These are phyloP conservation scores for Ceratopteris richardii DNA, from an alignment of 75 land plant genomes.

Conservation along the genomic window DNA sequence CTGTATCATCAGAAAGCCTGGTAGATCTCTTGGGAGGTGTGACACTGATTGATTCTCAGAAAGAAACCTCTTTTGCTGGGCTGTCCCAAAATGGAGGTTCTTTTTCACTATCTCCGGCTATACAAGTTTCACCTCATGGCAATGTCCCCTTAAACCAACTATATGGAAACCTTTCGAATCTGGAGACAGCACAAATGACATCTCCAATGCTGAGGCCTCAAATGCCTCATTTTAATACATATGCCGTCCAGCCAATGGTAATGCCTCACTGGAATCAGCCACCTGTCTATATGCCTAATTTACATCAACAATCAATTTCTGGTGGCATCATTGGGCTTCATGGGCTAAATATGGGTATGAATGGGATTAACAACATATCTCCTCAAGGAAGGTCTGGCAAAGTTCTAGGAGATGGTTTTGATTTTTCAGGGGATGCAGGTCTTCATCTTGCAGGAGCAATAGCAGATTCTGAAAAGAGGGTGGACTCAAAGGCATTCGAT, in stretches of 20 bases:
- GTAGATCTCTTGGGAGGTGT: slow-evolving; percentile 21
- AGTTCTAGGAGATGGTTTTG: slow-evolving; percentile 17
- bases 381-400: slow-evolving; percentile 6
- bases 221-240: slow-evolving; percentile 9
- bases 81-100: slow-evolving; percentile 10
- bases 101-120: not conserved
- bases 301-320: no score
- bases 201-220: slow-evolving; percentile 12
- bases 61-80: slow-evolving; percentile 8
- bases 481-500: slow-evolving; percentile 30
- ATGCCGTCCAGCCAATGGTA: slow-evolving; percentile 1
- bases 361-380: not conserved
- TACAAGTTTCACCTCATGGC: not conserved
- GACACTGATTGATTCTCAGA: slow-evolving; percentile 11
- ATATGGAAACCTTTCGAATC: slow-evolving; percentile 1
- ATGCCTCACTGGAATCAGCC: no score
- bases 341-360: slow-evolving; percentile 11
- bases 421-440: slow-evolving; percentile 19
- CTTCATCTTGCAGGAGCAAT: slow-evolving; percentile 6
- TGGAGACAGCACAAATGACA: slow-evolving; percentile 17
- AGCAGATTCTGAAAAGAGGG: slow-evolving; percentile 15
- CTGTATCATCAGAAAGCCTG: slow-evolving; percentile 13
- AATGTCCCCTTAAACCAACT: not conserved
- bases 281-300: no score
- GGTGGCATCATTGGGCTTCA: slow-evolving; percentile 7